phyloP scores from a whole-genome alignment of 164 flowering plant species.

The Echeveria elegans region DNA sequence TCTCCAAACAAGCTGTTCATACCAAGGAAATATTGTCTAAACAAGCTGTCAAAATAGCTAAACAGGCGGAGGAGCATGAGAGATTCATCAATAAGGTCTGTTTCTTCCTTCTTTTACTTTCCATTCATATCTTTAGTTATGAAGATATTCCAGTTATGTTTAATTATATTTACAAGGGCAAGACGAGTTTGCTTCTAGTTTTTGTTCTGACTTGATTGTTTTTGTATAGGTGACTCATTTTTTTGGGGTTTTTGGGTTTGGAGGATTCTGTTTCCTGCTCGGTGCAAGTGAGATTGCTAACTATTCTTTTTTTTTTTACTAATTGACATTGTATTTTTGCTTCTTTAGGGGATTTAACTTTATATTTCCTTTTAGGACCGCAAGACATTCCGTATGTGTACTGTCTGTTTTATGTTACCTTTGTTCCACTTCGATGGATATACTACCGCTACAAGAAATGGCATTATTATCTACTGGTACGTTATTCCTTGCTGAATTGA shows the following conservation, averaged over 20 bases:
- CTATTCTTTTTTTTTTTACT: not conserved
- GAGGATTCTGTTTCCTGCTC: conserved; percentile 79
- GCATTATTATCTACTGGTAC: conserved; percentile 97
- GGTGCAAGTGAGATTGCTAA: conserved; percentile 69
- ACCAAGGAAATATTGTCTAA: conserved; percentile 73
- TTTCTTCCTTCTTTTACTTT: not conserved
- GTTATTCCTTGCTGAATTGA: too few relatives aligned
- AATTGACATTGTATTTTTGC: not conserved
- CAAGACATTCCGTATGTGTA: conserved; percentile 87
- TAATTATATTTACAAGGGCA: too few relatives aligned
- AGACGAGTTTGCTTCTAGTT: too few relatives aligned
- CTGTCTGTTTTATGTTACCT: conserved; percentile 74
- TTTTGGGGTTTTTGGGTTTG: conserved; percentile 82
- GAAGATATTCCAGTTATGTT: too few relatives aligned
- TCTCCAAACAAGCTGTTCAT: conserved; percentile 33
- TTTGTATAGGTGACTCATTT: conserved; percentile 73
- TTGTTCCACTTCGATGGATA: conserved; percentile 95
- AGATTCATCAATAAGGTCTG: conserved; percentile 80
- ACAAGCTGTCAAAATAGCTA: conserved; percentile 88
- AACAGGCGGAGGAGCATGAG: conserved; percentile 93
- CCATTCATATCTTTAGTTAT: too few relatives aligned
- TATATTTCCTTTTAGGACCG: conserved; percentile 48
- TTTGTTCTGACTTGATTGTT: conserved; percentile 2
- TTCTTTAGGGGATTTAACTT: not conserved
- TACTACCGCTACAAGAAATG: conserved; percentile 96